phyloP scores from a whole-genome alignment of 306 rosid species.

The Dryas alaskensis region DNA sequence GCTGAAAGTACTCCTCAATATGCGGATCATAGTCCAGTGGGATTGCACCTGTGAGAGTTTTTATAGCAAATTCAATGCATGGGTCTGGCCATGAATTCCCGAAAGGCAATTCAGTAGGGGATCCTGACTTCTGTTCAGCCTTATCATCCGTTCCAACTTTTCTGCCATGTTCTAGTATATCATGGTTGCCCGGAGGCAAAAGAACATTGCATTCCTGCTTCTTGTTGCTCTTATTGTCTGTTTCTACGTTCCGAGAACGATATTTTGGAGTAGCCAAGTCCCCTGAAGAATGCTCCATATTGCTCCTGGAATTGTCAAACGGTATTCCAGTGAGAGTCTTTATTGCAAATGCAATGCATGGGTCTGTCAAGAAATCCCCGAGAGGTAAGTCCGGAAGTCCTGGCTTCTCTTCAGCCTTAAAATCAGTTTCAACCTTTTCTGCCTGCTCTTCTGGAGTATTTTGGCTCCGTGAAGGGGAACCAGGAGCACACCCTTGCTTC shows the following conservation, averaged over 20 bases:
- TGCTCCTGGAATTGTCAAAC: constrained; percentile 36
- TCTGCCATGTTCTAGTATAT: constrained; percentile 12
- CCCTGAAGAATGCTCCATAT: constrained; percentile 25
- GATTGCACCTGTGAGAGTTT: constrained; percentile 62
- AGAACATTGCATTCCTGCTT: constrained; percentile 19
- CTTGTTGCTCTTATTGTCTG: not conserved
- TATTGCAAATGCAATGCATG: constrained; percentile 90
- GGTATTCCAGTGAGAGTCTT: constrained; percentile 66
- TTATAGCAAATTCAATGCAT: constrained; percentile 73
- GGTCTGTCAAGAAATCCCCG: constrained; percentile 65
- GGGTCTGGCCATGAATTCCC: constrained; percentile 65
- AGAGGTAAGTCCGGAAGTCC: constrained; percentile 48
- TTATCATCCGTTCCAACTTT: constrained; percentile 19
- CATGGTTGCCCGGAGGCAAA: constrained; percentile 23
- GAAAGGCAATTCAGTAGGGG: constrained; percentile 31
- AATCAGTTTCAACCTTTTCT: constrained; percentile 26
- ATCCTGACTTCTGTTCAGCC: constrained; percentile 33
- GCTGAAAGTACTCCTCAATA: constrained; percentile 45
- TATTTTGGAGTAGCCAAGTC: constrained; percentile 28
- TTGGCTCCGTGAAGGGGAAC: constrained; percentile 23
- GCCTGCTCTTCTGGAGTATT: constrained; percentile 18
- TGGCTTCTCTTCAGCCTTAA: constrained; percentile 30
- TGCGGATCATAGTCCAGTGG: constrained; percentile 50
- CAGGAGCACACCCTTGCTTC: constrained; percentile 15
- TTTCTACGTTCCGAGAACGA: constrained; percentile 17